These are phyloP conservation scores for Zygoascus flipseniorum DNA, from an alignment of 805 yeast genomes.

Conservation along the genomic window DNA sequence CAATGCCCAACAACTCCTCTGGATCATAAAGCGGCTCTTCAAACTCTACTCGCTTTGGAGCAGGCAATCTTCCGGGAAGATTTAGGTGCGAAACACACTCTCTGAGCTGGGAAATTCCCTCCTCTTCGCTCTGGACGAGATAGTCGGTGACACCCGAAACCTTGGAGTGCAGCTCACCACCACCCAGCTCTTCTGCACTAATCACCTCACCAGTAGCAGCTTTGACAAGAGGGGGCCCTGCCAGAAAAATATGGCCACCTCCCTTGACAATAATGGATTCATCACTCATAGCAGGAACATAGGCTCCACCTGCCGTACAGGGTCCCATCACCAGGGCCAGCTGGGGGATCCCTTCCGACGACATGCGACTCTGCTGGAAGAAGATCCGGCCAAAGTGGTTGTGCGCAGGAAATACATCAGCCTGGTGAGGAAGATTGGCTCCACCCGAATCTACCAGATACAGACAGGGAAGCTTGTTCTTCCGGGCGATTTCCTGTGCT, in stretches of 20 bases:
- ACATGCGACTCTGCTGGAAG: constrained; percentile 26
- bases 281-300: constrained; percentile 29
- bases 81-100: constrained; percentile 21
- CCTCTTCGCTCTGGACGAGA: constrained; percentile 24
- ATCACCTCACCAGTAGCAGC: constrained; percentile 30
- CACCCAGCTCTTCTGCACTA: constrained; percentile 26
- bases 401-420: constrained; percentile 28
- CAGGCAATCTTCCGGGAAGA: constrained; percentile 2
- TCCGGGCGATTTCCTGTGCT: constrained; percentile 27
- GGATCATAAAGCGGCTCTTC: constrained; percentile 25
- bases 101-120: constrained; percentile 24
- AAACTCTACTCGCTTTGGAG: constrained; percentile 1
- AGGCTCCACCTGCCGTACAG: constrained; percentile 30
- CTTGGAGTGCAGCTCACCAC: constrained; percentile 27
- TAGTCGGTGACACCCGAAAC: constrained; percentile 27
- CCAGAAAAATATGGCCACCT: constrained; percentile 26
- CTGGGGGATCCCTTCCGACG: constrained; percentile 25
- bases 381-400: constrained; percentile 28
- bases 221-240: constrained; percentile 28
- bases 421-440: constrained; percentile 28
- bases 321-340: constrained; percentile 27
- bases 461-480: constrained; percentile 26
- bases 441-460: constrained; percentile 27
- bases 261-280: constrained; percentile 27
- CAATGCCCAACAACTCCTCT: constrained; percentile 24